Conservation (phyloP, 2,329 filamentous ascomycete genomes). For the Calonectria crousiana region DNA sequence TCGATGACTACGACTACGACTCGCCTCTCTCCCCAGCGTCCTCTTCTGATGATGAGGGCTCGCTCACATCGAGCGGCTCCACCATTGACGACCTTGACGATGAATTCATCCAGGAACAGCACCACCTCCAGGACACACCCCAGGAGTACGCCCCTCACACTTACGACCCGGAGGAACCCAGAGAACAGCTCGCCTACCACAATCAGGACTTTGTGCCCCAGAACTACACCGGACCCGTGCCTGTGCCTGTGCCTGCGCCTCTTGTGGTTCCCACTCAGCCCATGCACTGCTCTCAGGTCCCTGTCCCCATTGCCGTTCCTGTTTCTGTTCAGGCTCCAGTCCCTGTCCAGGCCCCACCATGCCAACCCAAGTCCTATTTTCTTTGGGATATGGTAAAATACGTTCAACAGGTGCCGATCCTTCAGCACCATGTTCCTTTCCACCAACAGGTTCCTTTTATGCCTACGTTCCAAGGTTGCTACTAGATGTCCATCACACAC, state of each 20-base stretch:
- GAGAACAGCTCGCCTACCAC: slow-evolving; percentile 54
- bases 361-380: slow-evolving; percentile 61
- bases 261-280: slow-evolving; percentile 42
- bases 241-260: slow-evolving; percentile 38
- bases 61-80: slow-evolving; percentile 66
- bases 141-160: slow-evolving; percentile 58
- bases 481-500: slow-evolving; percentile 41
- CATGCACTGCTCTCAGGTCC: slow-evolving; percentile 48
- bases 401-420: slow-evolving; percentile 61
- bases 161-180: slow-evolving; percentile 61
- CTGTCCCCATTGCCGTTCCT: slow-evolving; percentile 34
- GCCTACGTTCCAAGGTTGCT: slow-evolving; percentile 65
- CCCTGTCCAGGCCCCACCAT: slow-evolving; percentile 51
- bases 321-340: slow-evolving; percentile 48
- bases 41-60: slow-evolving; percentile 68
- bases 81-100: slow-evolving; percentile 65
- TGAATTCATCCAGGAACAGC: slow-evolving; percentile 60
- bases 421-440: slow-evolving; percentile 64
- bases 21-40: slow-evolving; percentile 64
- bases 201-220: slow-evolving; percentile 61
- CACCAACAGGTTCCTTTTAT: slow-evolving; percentile 67
- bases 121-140: slow-evolving; percentile 48
- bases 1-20: slow-evolving; percentile 58
- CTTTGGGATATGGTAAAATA: slow-evolving; percentile 67
- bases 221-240: slow-evolving; percentile 57